Evolutionary conservation across 2,329 filamentous ascomycete genomes (phyloP).

Genomic region (Uncinocarpus reesii): DNA sequence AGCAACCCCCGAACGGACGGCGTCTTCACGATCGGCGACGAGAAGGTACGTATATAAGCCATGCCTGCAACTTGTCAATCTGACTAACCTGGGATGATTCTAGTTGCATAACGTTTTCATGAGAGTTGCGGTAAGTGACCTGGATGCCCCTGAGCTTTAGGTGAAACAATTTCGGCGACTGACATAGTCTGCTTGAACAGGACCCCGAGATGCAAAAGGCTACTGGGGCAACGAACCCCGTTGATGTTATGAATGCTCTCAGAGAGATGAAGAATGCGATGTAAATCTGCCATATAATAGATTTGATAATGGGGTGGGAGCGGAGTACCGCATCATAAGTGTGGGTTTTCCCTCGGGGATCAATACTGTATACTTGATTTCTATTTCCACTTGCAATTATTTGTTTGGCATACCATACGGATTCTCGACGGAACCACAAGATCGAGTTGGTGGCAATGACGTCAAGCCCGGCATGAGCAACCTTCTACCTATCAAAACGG

Average conservation of each 20-base stretch:
- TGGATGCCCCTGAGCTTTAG: not conserved
- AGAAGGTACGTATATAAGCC: slow-evolving; percentile 60
- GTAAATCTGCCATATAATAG: slow-evolving; percentile 6
- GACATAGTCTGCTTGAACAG: slow-evolving; percentile 31
- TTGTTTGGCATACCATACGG: too few species aligned
- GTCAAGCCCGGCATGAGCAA: too few species aligned
- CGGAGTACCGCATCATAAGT: not conserved
- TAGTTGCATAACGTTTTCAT: slow-evolving; percentile 95
- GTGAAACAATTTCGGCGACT: not conserved
- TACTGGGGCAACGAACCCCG: slow-evolving; percentile 67
- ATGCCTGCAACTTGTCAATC: not conserved
- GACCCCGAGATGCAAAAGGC: slow-evolving; percentile 76
- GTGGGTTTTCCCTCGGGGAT: not conserved
- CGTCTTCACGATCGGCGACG: slow-evolving; percentile 91
- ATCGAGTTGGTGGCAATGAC: too few species aligned
- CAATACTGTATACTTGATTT: too few species aligned
- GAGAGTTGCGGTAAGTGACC: slow-evolving; percentile 58
- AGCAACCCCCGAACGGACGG: slow-evolving; percentile 82
- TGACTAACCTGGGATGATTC: not conserved
- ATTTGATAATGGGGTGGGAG: not conserved
- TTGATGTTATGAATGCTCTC: slow-evolving; percentile 75
- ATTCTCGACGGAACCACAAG: too few species aligned
- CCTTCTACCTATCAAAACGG: too few species aligned
- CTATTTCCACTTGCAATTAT: too few species aligned
- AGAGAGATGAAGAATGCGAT: slow-evolving; percentile 67